Evolutionary conservation across 495 filamentous ascomycete species (phyloP).

Genomic region (Neurospora sp.): DNA sequence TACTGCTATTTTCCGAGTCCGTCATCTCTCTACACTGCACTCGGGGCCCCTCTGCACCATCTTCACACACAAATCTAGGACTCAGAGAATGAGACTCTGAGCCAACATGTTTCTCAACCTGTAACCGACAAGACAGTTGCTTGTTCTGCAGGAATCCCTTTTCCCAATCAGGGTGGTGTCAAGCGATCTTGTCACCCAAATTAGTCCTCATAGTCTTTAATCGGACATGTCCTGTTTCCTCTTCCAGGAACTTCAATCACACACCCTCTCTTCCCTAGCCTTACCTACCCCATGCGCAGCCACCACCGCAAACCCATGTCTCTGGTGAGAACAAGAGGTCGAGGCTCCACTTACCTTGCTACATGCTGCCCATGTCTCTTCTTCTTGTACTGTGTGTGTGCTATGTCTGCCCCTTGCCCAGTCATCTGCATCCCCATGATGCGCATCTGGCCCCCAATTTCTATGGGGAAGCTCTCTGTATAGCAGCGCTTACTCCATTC

Average conservation of each 20-base stretch:
- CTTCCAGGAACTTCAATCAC: background rate
- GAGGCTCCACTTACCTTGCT: background rate
- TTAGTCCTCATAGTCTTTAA: background rate
- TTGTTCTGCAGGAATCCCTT: slow-evolving; percentile 8
- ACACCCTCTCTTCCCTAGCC: background rate
- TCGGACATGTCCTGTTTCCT: background rate
- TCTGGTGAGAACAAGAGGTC: background rate
- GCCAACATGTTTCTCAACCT: slow-evolving; percentile 1
- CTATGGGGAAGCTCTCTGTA: slow-evolving; percentile 11
- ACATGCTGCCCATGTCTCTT: background rate
- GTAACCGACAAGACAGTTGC: slow-evolving; percentile 4
- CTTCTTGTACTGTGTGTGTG: background rate
- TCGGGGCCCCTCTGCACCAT: background rate
- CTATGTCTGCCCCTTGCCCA: background rate
- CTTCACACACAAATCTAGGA: background rate
- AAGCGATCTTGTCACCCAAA: slow-evolving; percentile 11
- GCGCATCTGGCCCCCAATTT: slow-evolving; percentile 22
- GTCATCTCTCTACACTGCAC: slow-evolving; percentile 5
- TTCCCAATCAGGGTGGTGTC: slow-evolving; percentile 17
- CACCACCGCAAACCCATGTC: background rate
- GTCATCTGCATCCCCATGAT: slow-evolving; percentile 10
- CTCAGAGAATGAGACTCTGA: background rate
- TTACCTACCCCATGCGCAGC: background rate
- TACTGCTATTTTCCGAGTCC: slow-evolving; percentile 10
- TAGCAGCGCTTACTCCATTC: slow-evolving; percentile 18